A percentile compares a stretch with the other conserved stretches of the same genome.
These are phyloP conservation scores for Diaporthe velutina DNA, from an alignment of 2,329 filamentous ascomycete genomes.

Conservation along the genomic window DNA sequence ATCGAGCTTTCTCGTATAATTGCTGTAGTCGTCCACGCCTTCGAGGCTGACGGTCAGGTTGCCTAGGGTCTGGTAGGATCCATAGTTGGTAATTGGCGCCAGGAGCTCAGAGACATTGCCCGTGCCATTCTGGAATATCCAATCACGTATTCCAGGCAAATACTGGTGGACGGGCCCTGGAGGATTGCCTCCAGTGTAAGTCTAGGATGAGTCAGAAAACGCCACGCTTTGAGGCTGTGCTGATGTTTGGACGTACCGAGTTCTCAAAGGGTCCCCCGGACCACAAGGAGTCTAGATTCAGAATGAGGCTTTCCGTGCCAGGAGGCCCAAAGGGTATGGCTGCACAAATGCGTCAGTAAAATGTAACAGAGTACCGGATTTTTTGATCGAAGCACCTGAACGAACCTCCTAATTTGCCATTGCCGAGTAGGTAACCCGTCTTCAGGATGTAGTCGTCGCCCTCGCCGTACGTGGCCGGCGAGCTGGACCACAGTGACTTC, in stretches of 20 bases:
- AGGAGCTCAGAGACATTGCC: constrained; percentile 57
- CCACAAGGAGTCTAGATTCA: constrained; percentile 65
- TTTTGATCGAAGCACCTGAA: constrained; percentile 15
- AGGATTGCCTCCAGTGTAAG: constrained; percentile 63
- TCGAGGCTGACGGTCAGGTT: constrained; percentile 58
- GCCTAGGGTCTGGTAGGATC: constrained; percentile 60
- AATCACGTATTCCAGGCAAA: constrained; percentile 57
- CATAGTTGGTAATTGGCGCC: constrained; percentile 56
- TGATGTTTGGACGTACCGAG: constrained; percentile 11
- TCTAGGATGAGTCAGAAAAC: constrained; percentile 36
- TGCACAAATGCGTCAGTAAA: constrained; percentile 24
- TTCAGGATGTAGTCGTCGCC: constrained; percentile 45
- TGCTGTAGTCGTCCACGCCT: constrained; percentile 45
- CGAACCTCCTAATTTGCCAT: constrained; percentile 59
- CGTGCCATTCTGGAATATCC: constrained; percentile 62
- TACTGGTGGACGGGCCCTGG: constrained; percentile 48
- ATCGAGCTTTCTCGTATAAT: constrained; percentile 58
- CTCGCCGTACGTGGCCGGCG: constrained; percentile 33
- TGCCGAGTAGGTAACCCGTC: constrained; percentile 60
- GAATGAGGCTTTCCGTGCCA: constrained; percentile 55
- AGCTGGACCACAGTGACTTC: constrained; percentile 33
- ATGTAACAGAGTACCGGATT: not conserved
- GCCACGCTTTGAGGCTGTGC: constrained; percentile 8
- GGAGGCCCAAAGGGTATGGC: constrained; percentile 59
- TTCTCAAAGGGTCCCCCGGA: constrained; percentile 62